Conservation (phyloP, 208 protist genomes). For the Leishmania tropica region DNA sequence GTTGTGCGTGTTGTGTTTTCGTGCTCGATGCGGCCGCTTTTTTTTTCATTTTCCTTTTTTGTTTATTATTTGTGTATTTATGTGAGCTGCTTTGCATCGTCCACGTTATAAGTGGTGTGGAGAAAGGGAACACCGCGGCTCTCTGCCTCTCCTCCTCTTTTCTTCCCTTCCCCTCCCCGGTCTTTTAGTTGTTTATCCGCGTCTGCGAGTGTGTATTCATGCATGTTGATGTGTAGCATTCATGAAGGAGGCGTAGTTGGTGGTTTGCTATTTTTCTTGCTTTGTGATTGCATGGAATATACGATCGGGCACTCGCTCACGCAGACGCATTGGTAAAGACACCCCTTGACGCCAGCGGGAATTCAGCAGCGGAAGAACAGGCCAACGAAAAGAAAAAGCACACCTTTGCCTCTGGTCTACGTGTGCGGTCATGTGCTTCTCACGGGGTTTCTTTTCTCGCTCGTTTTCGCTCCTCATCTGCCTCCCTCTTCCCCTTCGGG, state of each 20-base stretch:
- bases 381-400: neutral
- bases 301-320: neutral
- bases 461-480: neutral
- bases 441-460: neutral
- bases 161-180: neutral
- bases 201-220: neutral
- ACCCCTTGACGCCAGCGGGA: neutral
- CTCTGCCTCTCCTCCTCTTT: neutral
- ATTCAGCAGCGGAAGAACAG: neutral
- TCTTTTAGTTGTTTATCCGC: constrained; percentile 3
- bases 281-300: neutral
- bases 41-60: neutral
- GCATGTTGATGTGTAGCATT: neutral
- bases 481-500: neutral
- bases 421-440: neutral
- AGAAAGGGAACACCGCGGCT: neutral
- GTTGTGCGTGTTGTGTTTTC: neutral
- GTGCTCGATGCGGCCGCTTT: neutral
- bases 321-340: neutral
- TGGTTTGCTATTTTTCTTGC: neutral
- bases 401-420: neutral
- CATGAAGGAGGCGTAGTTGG: neutral
- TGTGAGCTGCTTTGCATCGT: neutral
- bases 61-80: neutral
- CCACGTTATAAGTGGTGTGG: neutral